Conservation (phyloP, 164 flowering plant species). For the Macadamia tetraphylla region DNA sequence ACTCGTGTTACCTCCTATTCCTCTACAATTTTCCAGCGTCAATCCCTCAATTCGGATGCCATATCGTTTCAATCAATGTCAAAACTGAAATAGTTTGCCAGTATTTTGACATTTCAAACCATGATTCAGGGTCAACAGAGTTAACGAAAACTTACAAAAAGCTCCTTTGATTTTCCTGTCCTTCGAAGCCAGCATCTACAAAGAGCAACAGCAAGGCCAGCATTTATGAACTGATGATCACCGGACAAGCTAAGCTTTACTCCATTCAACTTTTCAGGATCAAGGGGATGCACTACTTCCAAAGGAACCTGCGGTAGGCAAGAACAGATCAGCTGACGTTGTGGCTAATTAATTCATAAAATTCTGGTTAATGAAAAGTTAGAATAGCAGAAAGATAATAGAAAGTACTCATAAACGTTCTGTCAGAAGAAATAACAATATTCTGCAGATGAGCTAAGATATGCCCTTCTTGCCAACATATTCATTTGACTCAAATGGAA, state of each 20-base stretch:
- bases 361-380: no score
- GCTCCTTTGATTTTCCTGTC: constrained; percentile 56
- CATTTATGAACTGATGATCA: constrained; percentile 77
- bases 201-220: constrained; percentile 79
- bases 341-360: not conserved
- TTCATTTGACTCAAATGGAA: no score
- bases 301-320: constrained; percentile 55
- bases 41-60: no score
- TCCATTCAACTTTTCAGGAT: constrained; percentile 35
- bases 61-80: no score
- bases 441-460: not conserved
- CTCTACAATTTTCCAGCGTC: no score
- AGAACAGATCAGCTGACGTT: constrained; percentile 8
- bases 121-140: not conserved
- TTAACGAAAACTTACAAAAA: constrained; percentile 36
- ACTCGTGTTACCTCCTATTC: no score
- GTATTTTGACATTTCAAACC: no score
- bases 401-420: no score
- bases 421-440: not conserved
- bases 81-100: no score
- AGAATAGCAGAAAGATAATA: no score
- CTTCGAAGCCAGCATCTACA: constrained; percentile 67
- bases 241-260: constrained; percentile 64
- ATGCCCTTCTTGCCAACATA: not conserved
- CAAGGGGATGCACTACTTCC: constrained; percentile 54